Conservation (phyloP, 768 basidiomycete genomes). For the Asterophora lycoperdoides region DNA sequence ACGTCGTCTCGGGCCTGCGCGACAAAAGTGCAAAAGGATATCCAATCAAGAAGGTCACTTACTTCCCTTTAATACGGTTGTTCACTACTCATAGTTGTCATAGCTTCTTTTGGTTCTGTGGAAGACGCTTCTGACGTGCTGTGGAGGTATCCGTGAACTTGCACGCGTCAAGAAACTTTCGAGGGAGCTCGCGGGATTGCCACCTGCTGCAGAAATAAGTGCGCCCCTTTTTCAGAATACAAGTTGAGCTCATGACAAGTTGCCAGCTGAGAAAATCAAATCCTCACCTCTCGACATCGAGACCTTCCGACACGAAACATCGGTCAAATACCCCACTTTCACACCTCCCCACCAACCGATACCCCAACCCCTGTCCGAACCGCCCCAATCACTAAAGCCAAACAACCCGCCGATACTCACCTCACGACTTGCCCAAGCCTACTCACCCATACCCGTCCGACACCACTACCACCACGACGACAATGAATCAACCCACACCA, state of each 20-base stretch:
- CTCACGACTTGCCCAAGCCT: constrained; percentile 80
- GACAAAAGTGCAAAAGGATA: constrained; percentile 95
- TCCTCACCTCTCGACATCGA: constrained; percentile 89
- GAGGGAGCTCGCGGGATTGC: constrained; percentile 79
- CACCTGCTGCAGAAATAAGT: constrained; percentile 47
- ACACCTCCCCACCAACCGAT: constrained; percentile 47
- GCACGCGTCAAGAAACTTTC: constrained; percentile 78
- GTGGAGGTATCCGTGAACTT: constrained; percentile 89
- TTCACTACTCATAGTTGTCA: constrained; percentile 5
- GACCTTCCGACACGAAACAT: constrained; percentile 83
- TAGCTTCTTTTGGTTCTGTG: constrained; percentile 91
- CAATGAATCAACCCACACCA: constrained; percentile 43
- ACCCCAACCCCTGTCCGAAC: constrained; percentile 30
- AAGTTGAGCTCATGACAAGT: constrained; percentile 2
- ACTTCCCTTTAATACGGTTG: constrained; percentile 12
- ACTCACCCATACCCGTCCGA: constrained; percentile 88
- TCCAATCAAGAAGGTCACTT: constrained; percentile 88
- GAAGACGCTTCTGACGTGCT: constrained; percentile 90
- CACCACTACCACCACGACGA: constrained; percentile 93
- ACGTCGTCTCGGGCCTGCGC: constrained; percentile 81
- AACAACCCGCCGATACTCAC: constrained; percentile 38
- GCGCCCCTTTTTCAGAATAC: constrained; percentile 3
- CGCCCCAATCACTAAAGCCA: constrained; percentile 28
- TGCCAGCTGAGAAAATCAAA: constrained; percentile 67
- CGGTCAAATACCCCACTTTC: constrained; percentile 96